phyloP scores from a whole-genome alignment of 306 rosid species.

The Fragaria nilgerrensis region DNA sequence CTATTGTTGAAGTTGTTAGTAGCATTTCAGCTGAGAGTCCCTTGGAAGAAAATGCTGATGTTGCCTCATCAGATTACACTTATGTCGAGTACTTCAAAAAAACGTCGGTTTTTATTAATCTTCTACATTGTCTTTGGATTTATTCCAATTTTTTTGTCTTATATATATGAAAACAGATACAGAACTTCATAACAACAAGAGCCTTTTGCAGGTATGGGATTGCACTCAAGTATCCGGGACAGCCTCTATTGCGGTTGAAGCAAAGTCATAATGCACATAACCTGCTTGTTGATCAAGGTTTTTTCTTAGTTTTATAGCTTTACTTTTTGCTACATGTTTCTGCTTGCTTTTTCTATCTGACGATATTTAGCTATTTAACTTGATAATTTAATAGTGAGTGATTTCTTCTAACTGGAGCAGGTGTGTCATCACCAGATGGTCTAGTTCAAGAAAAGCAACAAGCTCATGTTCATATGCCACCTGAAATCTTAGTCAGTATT shows the following conservation, averaged over 20 bases:
- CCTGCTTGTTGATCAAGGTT: constrained; percentile 77
- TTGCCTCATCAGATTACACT: constrained; percentile 21
- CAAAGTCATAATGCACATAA: constrained; percentile 96
- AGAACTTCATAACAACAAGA: constrained; percentile 14
- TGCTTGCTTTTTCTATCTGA: neutral
- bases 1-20: constrained; percentile 47
- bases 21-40: constrained; percentile 65
- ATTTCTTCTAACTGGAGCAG: constrained; percentile 34
- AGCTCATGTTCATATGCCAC: constrained; percentile 74
- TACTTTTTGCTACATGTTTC: constrained; percentile 6
- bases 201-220: constrained; percentile 66
- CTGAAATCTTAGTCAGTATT: constrained; percentile 63
- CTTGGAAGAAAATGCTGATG: constrained; percentile 56
- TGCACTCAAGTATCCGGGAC: constrained; percentile 56
- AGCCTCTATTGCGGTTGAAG: constrained; percentile 72
- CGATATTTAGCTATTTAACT: neutral
- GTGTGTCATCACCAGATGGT: constrained; percentile 33
- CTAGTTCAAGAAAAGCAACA: constrained; percentile 40
- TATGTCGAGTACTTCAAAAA: constrained; percentile 56
- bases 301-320: constrained; percentile 21
- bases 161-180: neutral
- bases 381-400: neutral
- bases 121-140: neutral
- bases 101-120: constrained; percentile 46
- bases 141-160: neutral